phyloP scores from a whole-genome alignment of 805 yeast species.

The Blastobotrys muscicola region DNA sequence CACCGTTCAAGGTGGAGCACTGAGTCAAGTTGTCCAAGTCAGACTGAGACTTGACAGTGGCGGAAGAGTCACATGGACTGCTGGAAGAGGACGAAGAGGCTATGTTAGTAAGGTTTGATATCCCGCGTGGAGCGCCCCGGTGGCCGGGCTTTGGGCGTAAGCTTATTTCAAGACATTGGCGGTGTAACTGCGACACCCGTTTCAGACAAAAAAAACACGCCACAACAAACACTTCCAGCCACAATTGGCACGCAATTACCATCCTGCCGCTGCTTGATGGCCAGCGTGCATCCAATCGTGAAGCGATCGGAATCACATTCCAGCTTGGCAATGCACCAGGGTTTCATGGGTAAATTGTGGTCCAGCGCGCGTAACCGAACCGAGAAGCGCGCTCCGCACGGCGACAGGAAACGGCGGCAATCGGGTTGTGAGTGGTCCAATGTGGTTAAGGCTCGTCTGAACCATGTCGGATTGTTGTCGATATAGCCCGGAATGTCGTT shows the following conservation, averaged over 20 bases:
- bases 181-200: background rate
- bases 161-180: background rate
- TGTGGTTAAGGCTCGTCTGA: no score
- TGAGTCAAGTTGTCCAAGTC: constrained; percentile 65
- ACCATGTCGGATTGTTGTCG: no score
- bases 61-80: constrained; percentile 38
- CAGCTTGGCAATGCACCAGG: background rate
- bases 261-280: no score
- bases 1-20: constrained; percentile 78
- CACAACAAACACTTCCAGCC: background rate
- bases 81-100: constrained; percentile 48
- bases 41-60: constrained; percentile 62
- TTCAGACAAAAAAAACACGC: background rate
- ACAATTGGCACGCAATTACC: no score
- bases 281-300: no score
- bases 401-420: no score
- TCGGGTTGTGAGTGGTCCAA: no score
- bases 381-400: no score
- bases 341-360: background rate
- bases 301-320: no score
- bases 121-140: constrained; percentile 15
- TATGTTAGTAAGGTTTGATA: constrained; percentile 14
- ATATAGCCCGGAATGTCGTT: no score
- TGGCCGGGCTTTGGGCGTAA: background rate
- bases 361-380: no score